Evolutionary conservation across 768 basidiomycete species (phyloP), one percentile per base, ranked within the genome.

Genomic region (Peribolospora baueri): DNA sequence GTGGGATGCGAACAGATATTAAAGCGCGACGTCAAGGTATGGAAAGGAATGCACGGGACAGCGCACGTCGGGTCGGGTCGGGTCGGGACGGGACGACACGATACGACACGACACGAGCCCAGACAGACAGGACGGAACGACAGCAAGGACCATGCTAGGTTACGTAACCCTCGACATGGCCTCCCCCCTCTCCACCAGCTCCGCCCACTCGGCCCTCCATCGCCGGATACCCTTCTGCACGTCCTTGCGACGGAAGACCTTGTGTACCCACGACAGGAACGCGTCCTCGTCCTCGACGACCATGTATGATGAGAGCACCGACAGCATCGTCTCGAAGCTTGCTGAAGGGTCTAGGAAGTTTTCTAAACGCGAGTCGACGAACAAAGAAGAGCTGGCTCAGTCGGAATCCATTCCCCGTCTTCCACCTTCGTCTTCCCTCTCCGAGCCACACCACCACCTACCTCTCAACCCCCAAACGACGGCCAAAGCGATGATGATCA

Each of bases 381-480:
- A 25, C 25, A 25, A 25, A 25, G 25, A 25, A 25, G 25, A 25
- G 25, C 25, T 25, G 25, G 25, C 25, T 25, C 25, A 25, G 25
- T 25, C 25, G 25, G 25, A 25, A 25, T 25, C 25, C 25, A 25
- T 25, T 25, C 25, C 25, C 25, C 25, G 25, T 25, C 25, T 25
- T 25, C 25, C 25, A 25, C 25, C 25, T 25, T 25, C 25, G 25
- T 25, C 25, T 25, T 25, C 25, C 25, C 25, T 25, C 25, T 25
- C 25, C 25, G 25, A 25, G 25, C 25, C 25, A 25, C 25, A 25
- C 25, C 25, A 25, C 56, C 41, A 69, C 76, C 59, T 56, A 86
- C 88, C 82, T 73, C 78, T 73, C 63, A 86, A 87, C 3, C 77
- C 78, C 87, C 87, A 97, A 50, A 97, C 75, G 61, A 98, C 81